Percentiles rank a stretch among this genome's conserved stretches.
These are phyloP conservation scores for Trichoderma atroviride DNA, from an alignment of 2,329 filamentous ascomycete species.

Conservation along the genomic window DNA sequence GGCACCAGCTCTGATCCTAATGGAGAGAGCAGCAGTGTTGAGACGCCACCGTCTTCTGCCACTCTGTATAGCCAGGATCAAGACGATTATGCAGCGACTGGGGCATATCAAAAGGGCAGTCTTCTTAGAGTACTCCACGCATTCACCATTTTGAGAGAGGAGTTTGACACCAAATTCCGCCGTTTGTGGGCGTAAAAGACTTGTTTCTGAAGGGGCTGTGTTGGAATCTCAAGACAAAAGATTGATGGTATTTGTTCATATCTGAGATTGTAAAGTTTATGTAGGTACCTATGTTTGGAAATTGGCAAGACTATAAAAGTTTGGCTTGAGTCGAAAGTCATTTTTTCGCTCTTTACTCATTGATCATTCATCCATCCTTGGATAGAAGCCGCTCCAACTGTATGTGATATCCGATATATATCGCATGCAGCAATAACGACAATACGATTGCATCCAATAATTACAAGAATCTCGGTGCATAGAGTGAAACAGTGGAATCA, in stretches of 20 bases:
- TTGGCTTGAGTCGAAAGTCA: not conserved
- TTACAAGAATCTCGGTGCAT: too few species aligned
- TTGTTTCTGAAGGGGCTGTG: not conserved
- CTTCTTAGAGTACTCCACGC: constrained; percentile 61
- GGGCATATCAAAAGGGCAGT: constrained; percentile 41
- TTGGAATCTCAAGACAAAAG: too few species aligned
- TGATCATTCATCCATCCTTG: not conserved
- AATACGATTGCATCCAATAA: not conserved
- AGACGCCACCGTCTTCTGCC: constrained; percentile 28
- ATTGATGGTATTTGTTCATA: not conserved
- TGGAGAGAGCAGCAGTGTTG: constrained; percentile 23
- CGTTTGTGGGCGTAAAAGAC: constrained; percentile 54
- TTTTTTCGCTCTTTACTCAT: not conserved
- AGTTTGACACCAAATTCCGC: constrained; percentile 67
- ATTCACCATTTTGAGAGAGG: constrained; percentile 58
- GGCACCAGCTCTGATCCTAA: not conserved
- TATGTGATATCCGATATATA: not conserved
- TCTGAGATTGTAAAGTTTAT: not conserved
- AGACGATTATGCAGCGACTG: not conserved
- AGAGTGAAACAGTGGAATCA: too few species aligned
- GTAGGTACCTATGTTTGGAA: not conserved
- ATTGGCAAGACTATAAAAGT: not conserved
- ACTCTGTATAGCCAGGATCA: constrained; percentile 27
- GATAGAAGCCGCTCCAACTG: not conserved
- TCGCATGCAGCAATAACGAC: not conserved